Percentiles rank a stretch among this genome's conserved stretches.
These are phyloP conservation scores for Phoenix roebelenii DNA, from an alignment of 176 grass and related monocot genomes.

Conservation along the genomic window DNA sequence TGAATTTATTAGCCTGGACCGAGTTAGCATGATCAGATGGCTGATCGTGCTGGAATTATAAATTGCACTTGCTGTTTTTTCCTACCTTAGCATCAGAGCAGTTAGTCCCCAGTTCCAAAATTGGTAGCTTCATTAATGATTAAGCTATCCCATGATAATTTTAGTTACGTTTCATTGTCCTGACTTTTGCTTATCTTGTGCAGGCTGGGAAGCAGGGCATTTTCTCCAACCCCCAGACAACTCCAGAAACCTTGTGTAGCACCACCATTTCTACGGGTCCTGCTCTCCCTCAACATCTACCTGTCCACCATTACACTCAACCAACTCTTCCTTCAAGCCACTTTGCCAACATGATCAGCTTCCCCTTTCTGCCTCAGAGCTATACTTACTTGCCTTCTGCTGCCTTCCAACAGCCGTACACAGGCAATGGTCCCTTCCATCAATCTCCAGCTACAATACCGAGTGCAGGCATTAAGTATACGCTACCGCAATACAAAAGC, in stretches of 20 bases:
- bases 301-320: background rate
- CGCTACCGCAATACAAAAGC: conserved; percentile 77
- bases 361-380: conserved; percentile 52
- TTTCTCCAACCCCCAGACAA: background rate
- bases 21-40: no score
- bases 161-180: no score
- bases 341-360: background rate
- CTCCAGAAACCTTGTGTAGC: conserved; percentile 9
- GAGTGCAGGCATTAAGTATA: conserved; percentile 73
- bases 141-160: no score
- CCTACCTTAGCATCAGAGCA: no score
- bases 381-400: conserved; percentile 75
- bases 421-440: conserved; percentile 74
- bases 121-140: no score
- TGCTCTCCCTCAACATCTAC: background rate
- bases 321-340: background rate
- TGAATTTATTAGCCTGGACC: no score
- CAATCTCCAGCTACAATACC: conserved; percentile 61
- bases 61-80: no score
- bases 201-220: conserved; percentile 27
- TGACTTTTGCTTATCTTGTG: conserved; percentile 4
- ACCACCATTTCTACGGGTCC: background rate
- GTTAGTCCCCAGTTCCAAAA: no score
- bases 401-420: conserved; percentile 72
- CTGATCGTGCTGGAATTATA: no score